Percentiles rank a stretch among this genome's conserved stretches.
phyloP scores from a whole-genome alignment of 2,329 filamentous ascomycete species.

The Fonsecaea pugnacius region DNA sequence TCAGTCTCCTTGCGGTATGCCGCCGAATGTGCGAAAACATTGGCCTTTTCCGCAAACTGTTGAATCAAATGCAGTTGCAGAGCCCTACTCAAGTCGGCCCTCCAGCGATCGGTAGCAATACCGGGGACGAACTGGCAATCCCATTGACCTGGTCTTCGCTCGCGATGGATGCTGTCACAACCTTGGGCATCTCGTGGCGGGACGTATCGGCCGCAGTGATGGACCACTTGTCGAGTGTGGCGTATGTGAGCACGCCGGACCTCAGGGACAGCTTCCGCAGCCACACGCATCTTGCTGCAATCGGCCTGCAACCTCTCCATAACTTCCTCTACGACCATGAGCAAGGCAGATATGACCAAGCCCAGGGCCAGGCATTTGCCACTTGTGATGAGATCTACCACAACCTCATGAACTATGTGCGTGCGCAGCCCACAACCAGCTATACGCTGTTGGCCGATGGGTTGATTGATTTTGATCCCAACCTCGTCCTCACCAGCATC shows the following conservation, averaged over 20 bases:
- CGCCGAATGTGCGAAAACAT: conserved; percentile 37
- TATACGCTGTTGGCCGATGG: conserved; percentile 37
- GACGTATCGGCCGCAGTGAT: conserved; percentile 36
- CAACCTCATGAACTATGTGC: conserved; percentile 35
- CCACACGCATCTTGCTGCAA: conserved; percentile 34
- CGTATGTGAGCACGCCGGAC: conserved; percentile 35
- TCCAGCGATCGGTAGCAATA: conserved; percentile 31
- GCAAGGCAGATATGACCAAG: conserved; percentile 26
- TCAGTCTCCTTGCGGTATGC: conserved; percentile 36
- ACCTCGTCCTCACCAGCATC: conserved; percentile 33
- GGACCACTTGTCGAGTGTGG: conserved; percentile 36
- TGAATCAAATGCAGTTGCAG: conserved; percentile 33
- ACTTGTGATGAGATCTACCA: conserved; percentile 37
- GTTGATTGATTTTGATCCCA: conserved; percentile 36
- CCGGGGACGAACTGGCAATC: conserved; percentile 33
- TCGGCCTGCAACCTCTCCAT: conserved; percentile 37
- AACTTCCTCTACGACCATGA: conserved; percentile 33
- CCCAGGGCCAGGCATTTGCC: conserved; percentile 22
- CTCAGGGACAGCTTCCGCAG: conserved; percentile 34
- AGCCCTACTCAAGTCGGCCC: conserved; percentile 36
- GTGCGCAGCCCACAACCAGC: conserved; percentile 27
- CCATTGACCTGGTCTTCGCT: conserved; percentile 34
- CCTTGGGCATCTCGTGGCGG: conserved; percentile 35
- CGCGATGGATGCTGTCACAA: conserved; percentile 33
- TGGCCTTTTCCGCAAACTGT: conserved; percentile 35